Evolutionary conservation across 495 filamentous ascomycete genomes (phyloP), one percentile per base, ranked within the genome.

Genomic region (Cercophora newfieldiana): DNA sequence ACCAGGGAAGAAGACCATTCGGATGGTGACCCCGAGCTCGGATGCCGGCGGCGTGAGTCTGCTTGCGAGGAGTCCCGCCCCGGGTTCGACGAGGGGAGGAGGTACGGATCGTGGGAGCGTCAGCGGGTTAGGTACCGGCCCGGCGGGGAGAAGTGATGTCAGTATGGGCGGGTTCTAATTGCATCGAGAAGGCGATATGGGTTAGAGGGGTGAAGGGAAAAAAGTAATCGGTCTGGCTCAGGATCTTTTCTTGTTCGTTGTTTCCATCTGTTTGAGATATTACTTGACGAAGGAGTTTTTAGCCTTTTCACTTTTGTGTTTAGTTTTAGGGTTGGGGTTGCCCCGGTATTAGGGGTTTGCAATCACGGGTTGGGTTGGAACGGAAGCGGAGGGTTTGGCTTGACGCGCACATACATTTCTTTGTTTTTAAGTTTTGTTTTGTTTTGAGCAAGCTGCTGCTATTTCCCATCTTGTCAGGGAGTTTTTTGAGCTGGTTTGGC

Each of bases 11-110:
- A 65, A 66, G 21, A 62, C 54, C 12, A 61, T 64, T 26, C 57
- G 69, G 30, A 63, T 73, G 65, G 26, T 68, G 33, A 74, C 72
- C 37, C 72, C 74, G 18, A 57, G 64, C 12, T 72, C 67, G 30
- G 73, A 74, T 47, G 69, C 73, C 2, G 73, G 69, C 8, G 73
- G 73, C 0, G 72, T 62, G 1, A 71, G 69, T 21, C 29, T 74
- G 4, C 26, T 70, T 25, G 65, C 70, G 33, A 48, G 59, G 21
- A 61, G 59, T 48, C 59, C 59, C 12, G 59, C 22, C 37, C 59
- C 59, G 12, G 44, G 44, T 18, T 25, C 33, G 14, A 48, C 59
- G 14, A 26, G 59, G 47, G 47, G 33, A 2, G 3, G 29, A 22
- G 59, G 44, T 19, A 25, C 33, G 1, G 59, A 44, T 4, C 26